Evolutionary conservation across 148 eudicot species (phyloP), one percentile per base, ranked within the genome.

Genomic region (Chenopodium formosanum): DNA sequence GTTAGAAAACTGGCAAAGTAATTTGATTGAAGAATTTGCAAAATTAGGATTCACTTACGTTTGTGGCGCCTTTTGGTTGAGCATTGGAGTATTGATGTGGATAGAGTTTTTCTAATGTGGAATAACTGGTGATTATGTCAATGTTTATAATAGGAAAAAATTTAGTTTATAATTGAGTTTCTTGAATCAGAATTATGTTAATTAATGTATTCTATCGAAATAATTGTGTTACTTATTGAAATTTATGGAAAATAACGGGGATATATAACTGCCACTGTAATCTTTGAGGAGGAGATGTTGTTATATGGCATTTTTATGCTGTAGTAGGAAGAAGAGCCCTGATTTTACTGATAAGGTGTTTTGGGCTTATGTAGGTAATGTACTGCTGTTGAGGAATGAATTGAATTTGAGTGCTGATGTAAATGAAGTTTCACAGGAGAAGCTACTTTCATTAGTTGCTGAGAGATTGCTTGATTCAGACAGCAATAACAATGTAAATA

Each of bases 361-460:
- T 60, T 19, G 17, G 47, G 40, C 53, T 62, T 70, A 53, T 85
- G 71, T 86, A 95, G 99, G 97, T 86, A 95, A 95, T 75, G 92
- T 95, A 71, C 93, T 95, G 70, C 85, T 91, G 79, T 82, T 95
- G 83, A 93, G 84, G 91, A 93, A 95, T 83, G 87, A 88, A 84
- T 86, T 95, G 87, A 93, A 88, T 69, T 86, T 93, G 87, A 89
- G 82, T 77, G 84, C 91, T 46, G 97, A 95, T 71, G 85, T 88
- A 65, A 78, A 85, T 56, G 97, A 95, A 83, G 94, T 93, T 69
- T 93, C 99, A 1, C 99, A 95, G 89, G 94, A 95, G 90, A 95
- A 91, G 80, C 86, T 95, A 85, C 97, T 95, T 56, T 90, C 97
- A 11, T 91, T 95, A 81, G 97, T 95, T 76, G 99, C 99, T 40